Base-by-base conservation (phyloP, 2,329 filamentous ascomycete species). In the Apiospora aurea region DNA sequence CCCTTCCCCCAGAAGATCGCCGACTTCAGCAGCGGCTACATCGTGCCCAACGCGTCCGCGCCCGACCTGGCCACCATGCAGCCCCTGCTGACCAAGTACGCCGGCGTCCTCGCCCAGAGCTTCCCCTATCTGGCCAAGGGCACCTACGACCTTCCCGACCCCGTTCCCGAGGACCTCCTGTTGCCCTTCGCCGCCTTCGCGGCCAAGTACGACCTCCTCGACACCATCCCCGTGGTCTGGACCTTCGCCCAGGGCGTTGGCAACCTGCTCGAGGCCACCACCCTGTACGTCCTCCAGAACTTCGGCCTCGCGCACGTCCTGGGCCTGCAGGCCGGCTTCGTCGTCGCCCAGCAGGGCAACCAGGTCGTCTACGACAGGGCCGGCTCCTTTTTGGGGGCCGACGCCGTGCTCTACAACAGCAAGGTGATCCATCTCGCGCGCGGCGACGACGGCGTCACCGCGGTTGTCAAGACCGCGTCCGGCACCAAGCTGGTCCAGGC, bases 161-260 rank as follows among this genome's bases (percentile, higher is more conserved):
- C 71, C 14, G 51, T 72, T 7, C 68, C 71, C 6, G 57, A 47
- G n/a, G 71, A 72, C 41, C 46, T 72, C 29, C 34, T 69, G 24
- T 72, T 82, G 0, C 79, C 83, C 1, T 84, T 80, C 49, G 79
- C 81, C 2, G 76, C 81, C 3, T 84, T 84, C 70, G 71, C 83
- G 8, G 73, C 77, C 24, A 83, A 84, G 70, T 80, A 83, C 73
- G 73, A 78, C 24, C 74, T 86, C 4, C 74, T 77, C 38, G 79
- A 77, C 21, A 73, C 80, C 1, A 75, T 82, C 0, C 75, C 74
- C 5, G 73, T 78, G 7, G 75, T 82, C 2, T 81, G 74, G 69
- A 69, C 61, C 2, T 81, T 78, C 64, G 75, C 78, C 38, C 78
- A 82, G 67, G 83, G 82, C n/a, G 70, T 82, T 2, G 83, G 82